Evolutionary conservation across 2,329 filamentous ascomycete genomes (phyloP), one percentile per base, ranked within the genome.

Genomic region (Trichoderma cornu-damae): DNA sequence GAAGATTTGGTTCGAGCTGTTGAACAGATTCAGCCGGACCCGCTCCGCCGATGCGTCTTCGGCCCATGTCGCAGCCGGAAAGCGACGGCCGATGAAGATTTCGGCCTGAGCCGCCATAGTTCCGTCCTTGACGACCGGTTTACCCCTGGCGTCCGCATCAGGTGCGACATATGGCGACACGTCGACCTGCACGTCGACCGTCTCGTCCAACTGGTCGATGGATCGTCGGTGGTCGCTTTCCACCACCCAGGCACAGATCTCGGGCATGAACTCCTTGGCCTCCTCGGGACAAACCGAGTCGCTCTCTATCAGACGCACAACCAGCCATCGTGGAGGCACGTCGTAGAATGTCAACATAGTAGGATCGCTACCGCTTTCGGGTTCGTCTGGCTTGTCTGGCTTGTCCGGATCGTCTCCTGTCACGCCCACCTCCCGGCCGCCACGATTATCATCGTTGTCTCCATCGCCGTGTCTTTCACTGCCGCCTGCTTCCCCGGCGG

Each of bases 61-160:
- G 6, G 14, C n/a, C 50, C 50, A 54, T 34, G 43, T 18, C 0
- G 28, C 50, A 0, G 59, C 28, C 0, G 57, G 44, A 1, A 38
- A 64, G 59, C 70, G 71, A 5, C 63, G 50, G 0, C 75, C 75
- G 26, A 77, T 72, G 58, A 75, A 77, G 9, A 74, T 63, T 59
- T 77, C 74, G 2, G 74, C 74, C 59, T 77, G 74, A 32, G 68
- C 43, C 0, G 67, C 53, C 11, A 74, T 65, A 32, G 59, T 60
- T 14, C 58, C 54, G 1, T 63, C 46, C 5, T 34, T 30, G 6
- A 58, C 61, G n/a, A n/a, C n/a, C n/a, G n/a, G n/a, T n/a, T n/a
- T n/a, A n/a, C n/a, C n/a, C n/a, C n/a, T n/a, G n/a, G n/a, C n/a
- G n/a, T n/a, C n/a, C 12, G 20, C 22, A 12, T 11, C 12, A 4